Conservation (phyloP, 73 alveolate genomes). For the Tetrahymena borealis region DNA sequence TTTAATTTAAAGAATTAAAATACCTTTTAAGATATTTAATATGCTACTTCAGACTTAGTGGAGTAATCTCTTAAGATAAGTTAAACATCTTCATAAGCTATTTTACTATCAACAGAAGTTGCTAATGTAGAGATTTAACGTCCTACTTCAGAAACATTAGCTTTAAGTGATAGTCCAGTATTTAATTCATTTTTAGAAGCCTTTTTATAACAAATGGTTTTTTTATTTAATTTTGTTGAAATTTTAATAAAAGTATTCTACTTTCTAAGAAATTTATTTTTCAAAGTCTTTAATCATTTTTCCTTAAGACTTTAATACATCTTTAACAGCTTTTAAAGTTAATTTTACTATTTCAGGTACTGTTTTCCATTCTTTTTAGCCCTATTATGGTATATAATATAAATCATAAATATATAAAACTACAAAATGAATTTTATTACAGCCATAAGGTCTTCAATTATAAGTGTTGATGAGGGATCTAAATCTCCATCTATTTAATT, state of each 20-base stretch:
- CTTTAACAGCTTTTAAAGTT: background rate
- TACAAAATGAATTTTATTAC: background rate
- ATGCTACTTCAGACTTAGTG: slow-evolving; percentile 58
- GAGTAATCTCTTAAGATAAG: slow-evolving; percentile 81
- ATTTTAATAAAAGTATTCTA: background rate
- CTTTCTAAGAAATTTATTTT: background rate
- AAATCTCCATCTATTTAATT: background rate
- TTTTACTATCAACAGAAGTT: slow-evolving; percentile 75
- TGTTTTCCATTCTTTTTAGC: background rate
- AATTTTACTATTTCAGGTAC: background rate
- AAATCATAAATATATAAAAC: background rate
- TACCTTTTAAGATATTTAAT: background rate
- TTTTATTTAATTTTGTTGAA: background rate
- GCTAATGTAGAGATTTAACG: slow-evolving; percentile 85
- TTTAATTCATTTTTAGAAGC: slow-evolving; percentile 86
- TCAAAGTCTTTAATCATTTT: background rate
- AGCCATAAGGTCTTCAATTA: background rate
- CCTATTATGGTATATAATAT: background rate
- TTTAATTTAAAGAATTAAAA: too few relatives aligned
- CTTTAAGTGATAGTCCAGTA: slow-evolving; percentile 77
- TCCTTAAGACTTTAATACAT: background rate
- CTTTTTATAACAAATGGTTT: background rate
- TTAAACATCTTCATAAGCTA: slow-evolving; percentile 79
- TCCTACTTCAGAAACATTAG: slow-evolving; percentile 88
- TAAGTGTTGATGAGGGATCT: background rate